Percentiles rank a stretch among this genome's conserved stretches.
These are phyloP conservation scores for Suillus decipiens DNA, from an alignment of 768 basidiomycete species.

Conservation along the genomic window DNA sequence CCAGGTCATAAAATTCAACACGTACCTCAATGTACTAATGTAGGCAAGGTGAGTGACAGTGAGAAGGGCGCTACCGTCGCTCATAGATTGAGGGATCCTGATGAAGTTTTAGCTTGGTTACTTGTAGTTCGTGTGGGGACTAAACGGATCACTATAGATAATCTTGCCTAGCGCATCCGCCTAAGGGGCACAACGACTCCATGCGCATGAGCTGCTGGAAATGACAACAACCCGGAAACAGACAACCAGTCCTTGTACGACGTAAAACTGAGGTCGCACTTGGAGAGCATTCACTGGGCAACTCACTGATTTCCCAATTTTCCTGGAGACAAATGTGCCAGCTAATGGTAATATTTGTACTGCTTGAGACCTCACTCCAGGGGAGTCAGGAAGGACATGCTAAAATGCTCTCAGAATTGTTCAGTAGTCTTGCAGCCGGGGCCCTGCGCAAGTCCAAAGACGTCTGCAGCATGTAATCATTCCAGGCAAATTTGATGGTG, in stretches of 20 bases:
- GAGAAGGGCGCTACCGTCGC: neutral
- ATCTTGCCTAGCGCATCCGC: conserved; percentile 27
- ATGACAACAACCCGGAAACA: conserved; percentile 35
- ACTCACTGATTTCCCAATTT: conserved; percentile 9
- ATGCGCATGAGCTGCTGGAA: conserved; percentile 28
- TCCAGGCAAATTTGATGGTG: neutral
- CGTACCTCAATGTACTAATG: conserved; percentile 3
- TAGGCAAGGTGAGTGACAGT: conserved; percentile 3
- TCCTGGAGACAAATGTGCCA: neutral
- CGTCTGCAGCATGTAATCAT: neutral
- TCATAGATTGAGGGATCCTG: neutral
- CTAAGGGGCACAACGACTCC: conserved; percentile 19
- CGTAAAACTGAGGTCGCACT: neutral
- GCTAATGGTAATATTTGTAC: neutral
- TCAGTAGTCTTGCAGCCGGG: neutral
- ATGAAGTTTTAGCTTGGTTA: conserved; percentile 3
- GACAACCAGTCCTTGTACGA: conserved; percentile 29
- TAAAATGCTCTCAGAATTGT: neutral
- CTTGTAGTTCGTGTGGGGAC: conserved; percentile 16
- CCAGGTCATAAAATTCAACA: neutral
- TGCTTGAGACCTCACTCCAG: neutral
- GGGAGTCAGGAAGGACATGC: neutral
- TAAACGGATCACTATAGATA: conserved; percentile 32
- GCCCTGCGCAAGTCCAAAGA: neutral
- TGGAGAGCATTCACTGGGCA: neutral